Evolutionary conservation across 1,284 basidiomycete genomes (phyloP).

Genomic region (Paramarasmius palmivorus): DNA sequence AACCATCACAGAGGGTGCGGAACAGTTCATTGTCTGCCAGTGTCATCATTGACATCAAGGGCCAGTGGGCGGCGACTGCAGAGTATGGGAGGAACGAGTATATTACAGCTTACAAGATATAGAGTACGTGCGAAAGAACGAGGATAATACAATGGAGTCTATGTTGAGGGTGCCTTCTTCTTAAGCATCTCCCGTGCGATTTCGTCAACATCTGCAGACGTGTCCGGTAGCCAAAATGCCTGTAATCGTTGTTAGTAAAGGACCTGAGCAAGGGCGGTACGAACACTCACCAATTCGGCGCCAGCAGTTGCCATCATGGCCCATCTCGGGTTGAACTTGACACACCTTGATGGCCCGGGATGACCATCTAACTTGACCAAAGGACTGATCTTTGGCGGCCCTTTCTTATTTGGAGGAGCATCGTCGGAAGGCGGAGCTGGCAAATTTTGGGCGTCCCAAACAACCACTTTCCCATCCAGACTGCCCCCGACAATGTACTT

Average conservation of each 20-base stretch:
- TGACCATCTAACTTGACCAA: slow-evolving; percentile 69
- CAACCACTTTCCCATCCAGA: slow-evolving; percentile 73
- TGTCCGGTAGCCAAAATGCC: slow-evolving; percentile 86
- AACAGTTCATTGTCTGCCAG: no score
- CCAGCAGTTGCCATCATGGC: slow-evolving; percentile 91
- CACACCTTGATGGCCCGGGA: slow-evolving; percentile 79
- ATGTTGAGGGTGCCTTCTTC: slow-evolving; percentile 26
- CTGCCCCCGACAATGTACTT: slow-evolving; percentile 85
- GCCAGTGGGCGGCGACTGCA: no score
- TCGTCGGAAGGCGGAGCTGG: slow-evolving; percentile 41
- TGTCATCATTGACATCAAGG: no score
- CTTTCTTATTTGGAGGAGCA: slow-evolving; percentile 44
- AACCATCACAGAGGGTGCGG: slow-evolving; percentile 45
- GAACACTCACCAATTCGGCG: slow-evolving; percentile 71
- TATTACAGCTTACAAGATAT: no score
- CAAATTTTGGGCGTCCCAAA: slow-evolving; percentile 80
- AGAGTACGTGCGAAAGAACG: no score
- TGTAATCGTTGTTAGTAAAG: slow-evolving; percentile 30
- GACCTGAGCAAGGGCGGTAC: background rate
- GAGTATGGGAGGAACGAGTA: no score
- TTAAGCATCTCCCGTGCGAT: slow-evolving; percentile 41
- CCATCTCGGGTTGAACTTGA: slow-evolving; percentile 84
- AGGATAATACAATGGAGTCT: background rate
- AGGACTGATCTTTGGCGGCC: slow-evolving; percentile 57
- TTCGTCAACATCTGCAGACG: slow-evolving; percentile 45